Evolutionary conservation across 495 filamentous ascomycete species (phyloP).

Genomic region (Annulohypoxylon nitens): DNA sequence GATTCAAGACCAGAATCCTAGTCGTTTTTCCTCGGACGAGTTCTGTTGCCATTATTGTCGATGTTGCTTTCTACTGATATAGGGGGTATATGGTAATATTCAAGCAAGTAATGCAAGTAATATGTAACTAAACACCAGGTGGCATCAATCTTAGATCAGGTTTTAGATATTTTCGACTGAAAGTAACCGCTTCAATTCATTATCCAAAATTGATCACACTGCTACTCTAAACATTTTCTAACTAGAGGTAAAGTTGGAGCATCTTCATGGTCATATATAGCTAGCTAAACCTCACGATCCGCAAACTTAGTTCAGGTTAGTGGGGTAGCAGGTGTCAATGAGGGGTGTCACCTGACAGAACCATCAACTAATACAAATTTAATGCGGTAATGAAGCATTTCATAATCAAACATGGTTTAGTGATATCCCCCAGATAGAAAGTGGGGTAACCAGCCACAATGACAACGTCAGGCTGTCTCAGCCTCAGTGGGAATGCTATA

Average conservation of each 20-base stretch:
- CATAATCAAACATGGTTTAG: background rate
- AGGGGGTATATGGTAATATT: background rate
- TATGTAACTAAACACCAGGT: no score
- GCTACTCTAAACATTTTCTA: background rate
- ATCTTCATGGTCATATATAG: background rate
- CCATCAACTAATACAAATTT: background rate
- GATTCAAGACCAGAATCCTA: slow-evolving; percentile 86
- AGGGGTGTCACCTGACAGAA: slow-evolving; percentile 57
- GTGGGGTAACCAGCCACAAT: slow-evolving; percentile 9
- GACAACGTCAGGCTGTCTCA: slow-evolving; percentile 18
- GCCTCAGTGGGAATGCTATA: slow-evolving; percentile 1
- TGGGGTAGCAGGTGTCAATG: slow-evolving; percentile 36
- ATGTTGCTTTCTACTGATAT: background rate
- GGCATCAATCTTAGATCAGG: background rate
- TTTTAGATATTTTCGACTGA: background rate
- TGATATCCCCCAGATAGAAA: slow-evolving; percentile 2
- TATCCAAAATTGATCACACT: no score
- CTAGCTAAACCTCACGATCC: background rate
- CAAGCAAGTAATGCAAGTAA: no score
- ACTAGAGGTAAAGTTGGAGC: background rate
- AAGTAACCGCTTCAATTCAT: background rate
- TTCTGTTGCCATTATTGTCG: slow-evolving; percentile 47
- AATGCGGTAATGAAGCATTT: background rate
- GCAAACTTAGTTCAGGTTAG: background rate
- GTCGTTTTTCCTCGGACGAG: slow-evolving; percentile 48